phyloP scores from a whole-genome alignment of 1,139 yeast species.

The Casaregolazyma lundiana region DNA sequence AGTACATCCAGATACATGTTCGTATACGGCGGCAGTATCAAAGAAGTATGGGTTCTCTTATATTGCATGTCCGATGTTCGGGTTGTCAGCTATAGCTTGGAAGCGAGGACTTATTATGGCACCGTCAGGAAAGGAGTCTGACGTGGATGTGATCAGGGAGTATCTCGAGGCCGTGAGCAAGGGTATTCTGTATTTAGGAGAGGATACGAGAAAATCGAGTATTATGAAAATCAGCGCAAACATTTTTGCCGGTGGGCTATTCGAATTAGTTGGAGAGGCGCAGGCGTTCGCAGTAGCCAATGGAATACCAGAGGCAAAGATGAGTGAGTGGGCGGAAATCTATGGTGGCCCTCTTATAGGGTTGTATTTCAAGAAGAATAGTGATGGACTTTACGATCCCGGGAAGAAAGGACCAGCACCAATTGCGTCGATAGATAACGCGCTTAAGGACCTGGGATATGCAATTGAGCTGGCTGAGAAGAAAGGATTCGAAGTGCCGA shows the following conservation, averaged over 20 bases:
- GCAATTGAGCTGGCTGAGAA: conserved; percentile 24
- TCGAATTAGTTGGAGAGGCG: conserved; percentile 29
- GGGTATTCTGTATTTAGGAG: conserved; percentile 24
- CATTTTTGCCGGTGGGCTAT: conserved; percentile 27
- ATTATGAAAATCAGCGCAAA: conserved; percentile 30
- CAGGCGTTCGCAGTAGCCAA: conserved; percentile 27
- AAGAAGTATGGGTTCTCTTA: conserved; percentile 22
- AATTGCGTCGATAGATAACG: conserved; percentile 26
- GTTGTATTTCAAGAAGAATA: conserved; percentile 21
- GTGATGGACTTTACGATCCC: conserved; percentile 21
- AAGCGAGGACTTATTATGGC: conserved; percentile 27
- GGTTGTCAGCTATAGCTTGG: conserved; percentile 28
- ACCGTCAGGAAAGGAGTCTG: conserved; percentile 24
- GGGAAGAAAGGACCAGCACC: conserved; percentile 23
- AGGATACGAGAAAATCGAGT: conserved; percentile 24
- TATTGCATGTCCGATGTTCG: conserved; percentile 31
- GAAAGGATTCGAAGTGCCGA: conserved; percentile 22
- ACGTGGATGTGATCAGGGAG: conserved; percentile 22
- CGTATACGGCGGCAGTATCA: conserved; percentile 15
- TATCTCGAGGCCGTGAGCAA: conserved; percentile 28
- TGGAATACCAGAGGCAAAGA: conserved; percentile 22
- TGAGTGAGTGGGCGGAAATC: conserved; percentile 22
- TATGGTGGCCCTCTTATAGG: conserved; percentile 23
- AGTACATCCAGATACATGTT: conserved; percentile 29
- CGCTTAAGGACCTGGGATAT: conserved; percentile 27